Percentiles rank a stretch among this genome's conserved stretches.
These are phyloP conservation scores for Lecanoromycetidae sp. DNA, from an alignment of 2,329 filamentous ascomycete genomes.

Conservation along the genomic window DNA sequence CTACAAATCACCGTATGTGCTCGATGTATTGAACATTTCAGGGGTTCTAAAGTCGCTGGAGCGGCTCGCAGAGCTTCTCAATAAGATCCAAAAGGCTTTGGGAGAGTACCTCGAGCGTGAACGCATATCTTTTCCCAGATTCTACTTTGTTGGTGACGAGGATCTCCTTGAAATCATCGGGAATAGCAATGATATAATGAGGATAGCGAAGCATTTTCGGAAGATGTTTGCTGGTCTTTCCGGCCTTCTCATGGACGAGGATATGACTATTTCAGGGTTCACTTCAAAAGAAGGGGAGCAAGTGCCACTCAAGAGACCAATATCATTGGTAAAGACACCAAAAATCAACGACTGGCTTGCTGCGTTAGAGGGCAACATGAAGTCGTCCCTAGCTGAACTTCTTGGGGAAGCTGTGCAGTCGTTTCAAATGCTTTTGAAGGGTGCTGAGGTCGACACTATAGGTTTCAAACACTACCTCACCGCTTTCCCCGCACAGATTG, in stretches of 20 bases:
- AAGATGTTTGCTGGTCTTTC: constrained; percentile 99
- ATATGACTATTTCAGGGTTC: constrained; percentile 78
- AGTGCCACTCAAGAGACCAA: constrained; percentile 76
- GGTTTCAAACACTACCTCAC: constrained; percentile 70
- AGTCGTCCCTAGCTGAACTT: constrained; percentile 79
- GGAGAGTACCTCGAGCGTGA: constrained; percentile 98
- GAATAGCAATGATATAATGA: constrained; percentile 93
- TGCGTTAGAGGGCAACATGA: constrained; percentile 85
- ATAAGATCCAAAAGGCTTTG: constrained; percentile 98
- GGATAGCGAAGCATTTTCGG: constrained; percentile 96
- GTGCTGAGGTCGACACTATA: constrained; percentile 54
- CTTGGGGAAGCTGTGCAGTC: constrained; percentile 74
- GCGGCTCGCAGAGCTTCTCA: constrained; percentile 86
- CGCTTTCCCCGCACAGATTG: constrained; percentile 82
- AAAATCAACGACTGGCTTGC: constrained; percentile 99
- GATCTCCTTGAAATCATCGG: constrained; percentile 98
- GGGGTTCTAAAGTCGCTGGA: constrained; percentile 94
- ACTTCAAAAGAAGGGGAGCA: constrained; percentile 91
- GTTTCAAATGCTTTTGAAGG: constrained; percentile 66
- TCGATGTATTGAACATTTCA: constrained; percentile 91
- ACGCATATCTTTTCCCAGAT: constrained; percentile 90
- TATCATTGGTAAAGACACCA: constrained; percentile 84
- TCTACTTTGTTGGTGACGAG: constrained; percentile 99
- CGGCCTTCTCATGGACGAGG: constrained; percentile 81
- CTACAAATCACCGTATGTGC: constrained; percentile 85